Evolutionary conservation across 1,284 basidiomycete species (phyloP), one percentile per base, ranked within the genome.

Genomic region (Trichosporon sp.): DNA sequence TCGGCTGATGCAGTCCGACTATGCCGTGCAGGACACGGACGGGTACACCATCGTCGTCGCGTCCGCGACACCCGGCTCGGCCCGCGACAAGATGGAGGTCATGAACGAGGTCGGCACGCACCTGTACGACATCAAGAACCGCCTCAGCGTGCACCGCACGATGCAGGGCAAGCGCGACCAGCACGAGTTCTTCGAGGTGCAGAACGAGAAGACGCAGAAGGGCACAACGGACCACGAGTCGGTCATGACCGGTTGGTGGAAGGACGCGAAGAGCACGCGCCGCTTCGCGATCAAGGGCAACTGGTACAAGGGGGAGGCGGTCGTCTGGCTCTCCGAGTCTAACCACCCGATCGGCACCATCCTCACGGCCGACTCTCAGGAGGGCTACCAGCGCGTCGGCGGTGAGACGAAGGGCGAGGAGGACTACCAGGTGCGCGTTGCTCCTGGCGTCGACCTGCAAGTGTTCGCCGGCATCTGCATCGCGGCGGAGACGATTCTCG

Each of bases 201-300:
- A 63, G 31, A 63, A 63, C 16, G 31, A 63, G 31, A 63, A 63
- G 32, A 63, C 59, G 32, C 59, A 63, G 32, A 63, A 35, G 32
- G 59, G 32, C 31, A 35, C 31, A 4, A 35, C 31, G 4, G 59
- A 63, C 32, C 59, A 63, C 59, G 31, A 63, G 59, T 35, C 31
- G 2, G 32, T 35, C 14, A 63, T 63, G 59, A 63, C 59, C 6
- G 59, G 59, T 6, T 63, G 59, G 59, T 63, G 59, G 59, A 35
- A 63, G 59, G 59, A 63, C 32, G 16, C 31, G 14, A n/a, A 12
- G 12, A 10, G 59, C 31, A 63, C 31, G 19, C 59, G 21, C 32
- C 31, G 21, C 31, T 63, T 63, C 32, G 59, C 59, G 14, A 63
- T 63, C 59, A 63, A 63, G 59, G 59, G 59, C 59, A 63, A 63